A percentile compares a stretch with the other conserved stretches of the same genome.
These are phyloP conservation scores for Acacia confusa DNA, from an alignment of 306 rosid genomes.

Conservation along the genomic window DNA sequence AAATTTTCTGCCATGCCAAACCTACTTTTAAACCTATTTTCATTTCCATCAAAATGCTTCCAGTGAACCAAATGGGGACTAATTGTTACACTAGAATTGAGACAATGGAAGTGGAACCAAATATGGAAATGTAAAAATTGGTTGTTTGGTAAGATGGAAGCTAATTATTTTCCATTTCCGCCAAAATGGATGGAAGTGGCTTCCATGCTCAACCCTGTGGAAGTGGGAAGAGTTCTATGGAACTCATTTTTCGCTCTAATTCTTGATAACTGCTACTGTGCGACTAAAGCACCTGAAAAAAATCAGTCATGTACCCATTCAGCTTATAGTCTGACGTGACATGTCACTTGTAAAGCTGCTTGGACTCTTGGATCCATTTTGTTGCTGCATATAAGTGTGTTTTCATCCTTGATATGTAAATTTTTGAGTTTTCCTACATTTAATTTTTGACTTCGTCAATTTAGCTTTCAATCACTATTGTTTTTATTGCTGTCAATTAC, in stretches of 20 bases:
- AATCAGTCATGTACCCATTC: neutral
- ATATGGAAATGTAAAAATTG: too few species aligned
- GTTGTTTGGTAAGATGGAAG: too few species aligned
- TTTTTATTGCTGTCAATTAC: neutral
- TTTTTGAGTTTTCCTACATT: neutral
- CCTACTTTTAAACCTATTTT: too few species aligned
- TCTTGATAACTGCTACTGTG: neutral
- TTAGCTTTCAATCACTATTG: neutral
- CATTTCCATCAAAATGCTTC: too few species aligned
- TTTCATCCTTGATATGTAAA: neutral
- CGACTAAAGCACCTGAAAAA: neutral
- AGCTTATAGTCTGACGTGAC: neutral
- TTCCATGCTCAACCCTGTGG: too few species aligned
- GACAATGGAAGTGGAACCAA: neutral
- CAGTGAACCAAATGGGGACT: too few species aligned
- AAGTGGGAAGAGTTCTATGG: too few species aligned
- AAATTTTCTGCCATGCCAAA: too few species aligned
- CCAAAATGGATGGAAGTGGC: too few species aligned
- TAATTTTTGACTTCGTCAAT: neutral
- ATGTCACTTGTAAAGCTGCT: neutral
- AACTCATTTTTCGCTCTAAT: conserved; percentile 1
- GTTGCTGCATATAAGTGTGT: neutral
- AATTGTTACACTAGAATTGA: neutral
- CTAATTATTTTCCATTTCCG: too few species aligned
- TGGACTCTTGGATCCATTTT: neutral